Base-by-base conservation (phyloP, 495 filamentous ascomycete genomes). In the Physcia stellaris region DNA sequence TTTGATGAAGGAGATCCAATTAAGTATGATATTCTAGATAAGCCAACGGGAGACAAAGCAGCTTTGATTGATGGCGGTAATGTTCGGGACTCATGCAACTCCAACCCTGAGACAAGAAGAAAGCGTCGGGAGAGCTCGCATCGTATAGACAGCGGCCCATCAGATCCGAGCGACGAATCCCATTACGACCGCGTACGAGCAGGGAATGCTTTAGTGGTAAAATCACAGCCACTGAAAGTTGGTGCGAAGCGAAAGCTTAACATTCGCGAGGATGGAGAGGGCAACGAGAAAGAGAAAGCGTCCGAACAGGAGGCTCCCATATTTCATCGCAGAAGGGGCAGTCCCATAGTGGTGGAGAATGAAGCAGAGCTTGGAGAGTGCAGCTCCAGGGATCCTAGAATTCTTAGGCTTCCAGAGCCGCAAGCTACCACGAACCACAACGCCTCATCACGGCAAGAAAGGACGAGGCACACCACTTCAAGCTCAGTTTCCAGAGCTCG, bases 221-320 rank as follows among this genome's bases (percentile, higher is more conserved):
- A n/a, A n/a, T n/a, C 13, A 35, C 35, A 44, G 20, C 26, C 39
- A 11, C 40, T 63, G 1, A 68, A 64, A 35, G 63, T 63, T 13
- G 73, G 70, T 11, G 65, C 71, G 2, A 82, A 82, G 53, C 57
- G 77, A 24, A 81, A 81, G 50, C 64, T 80, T 20, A 72, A 61
- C 42, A 61, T 61, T 27, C 50, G 66, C 4, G 69, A 79, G 13
- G 66, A 73, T 15, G 61, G 62, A 4, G 60, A 68, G 13, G 55
- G 62, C 6, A 26, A 22, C 20, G 49, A 52, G 32, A 39, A 35
- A 32, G 43, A 53, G 23, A 48, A 37, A 6, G 41, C 50, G 17
- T 43, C 40, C 15, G 56, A 58, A 24, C 63, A 62, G 16, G 66
- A 60, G 13, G 61, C 59, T 32, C 76, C 77, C 46, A 59, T 68